Conservation (phyloP, 2,329 filamentous ascomycete species). For the Venturia asperata region DNA sequence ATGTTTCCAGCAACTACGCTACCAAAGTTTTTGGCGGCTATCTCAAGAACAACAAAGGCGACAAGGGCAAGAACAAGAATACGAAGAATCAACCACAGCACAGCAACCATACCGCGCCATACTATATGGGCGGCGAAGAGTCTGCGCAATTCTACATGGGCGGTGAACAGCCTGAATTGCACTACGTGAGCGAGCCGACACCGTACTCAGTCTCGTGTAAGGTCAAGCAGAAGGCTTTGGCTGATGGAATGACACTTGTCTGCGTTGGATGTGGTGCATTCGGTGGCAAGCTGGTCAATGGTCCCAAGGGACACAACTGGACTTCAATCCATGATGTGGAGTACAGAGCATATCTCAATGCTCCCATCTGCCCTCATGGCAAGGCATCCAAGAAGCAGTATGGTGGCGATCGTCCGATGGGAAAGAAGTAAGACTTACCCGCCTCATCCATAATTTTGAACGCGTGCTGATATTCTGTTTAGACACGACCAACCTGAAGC, state of each 20-base stretch:
- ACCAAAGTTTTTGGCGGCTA: not conserved
- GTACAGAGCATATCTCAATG: not conserved
- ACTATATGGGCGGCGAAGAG: not conserved
- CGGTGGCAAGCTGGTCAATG: not conserved
- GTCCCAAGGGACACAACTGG: not conserved
- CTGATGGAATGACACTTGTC: not conserved
- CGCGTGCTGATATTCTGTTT: not conserved
- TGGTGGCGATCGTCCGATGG: not conserved
- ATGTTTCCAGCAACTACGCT: not conserved
- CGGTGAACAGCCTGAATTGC: not conserved
- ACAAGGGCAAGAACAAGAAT: not conserved
- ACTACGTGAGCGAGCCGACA: not conserved
- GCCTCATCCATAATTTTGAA: not conserved
- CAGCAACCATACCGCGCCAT: not conserved
- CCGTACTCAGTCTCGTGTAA: not conserved
- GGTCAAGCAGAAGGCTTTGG: not conserved
- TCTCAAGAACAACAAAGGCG: not conserved
- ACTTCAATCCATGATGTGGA: not conserved
- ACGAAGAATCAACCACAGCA: not conserved
- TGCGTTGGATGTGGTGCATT: conserved; percentile 5
- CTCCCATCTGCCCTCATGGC: not conserved
- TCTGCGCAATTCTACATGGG: not conserved
- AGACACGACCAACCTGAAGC: not conserved
- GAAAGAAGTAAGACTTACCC: not conserved
- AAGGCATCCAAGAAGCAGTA: not conserved